Evolutionary conservation across 2,329 filamentous ascomycete species (phyloP).

Genomic region (Ceratocystis variospora): DNA sequence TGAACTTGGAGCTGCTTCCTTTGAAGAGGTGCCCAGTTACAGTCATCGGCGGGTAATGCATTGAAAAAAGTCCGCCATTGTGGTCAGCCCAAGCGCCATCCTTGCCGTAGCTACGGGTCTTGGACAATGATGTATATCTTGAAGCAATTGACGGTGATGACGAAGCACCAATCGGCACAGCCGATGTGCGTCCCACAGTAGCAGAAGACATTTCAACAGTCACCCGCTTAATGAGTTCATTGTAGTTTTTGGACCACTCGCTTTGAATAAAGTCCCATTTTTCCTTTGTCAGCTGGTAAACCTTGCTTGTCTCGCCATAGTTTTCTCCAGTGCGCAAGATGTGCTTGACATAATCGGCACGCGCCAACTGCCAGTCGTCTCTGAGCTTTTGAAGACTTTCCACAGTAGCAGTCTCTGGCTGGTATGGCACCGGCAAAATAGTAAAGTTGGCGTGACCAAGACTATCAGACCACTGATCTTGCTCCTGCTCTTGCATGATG

Average conservation of each 20-base stretch:
- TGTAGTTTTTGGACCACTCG: conserved; percentile 58
- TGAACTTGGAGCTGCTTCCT: not conserved
- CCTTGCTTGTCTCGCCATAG: conserved; percentile 79
- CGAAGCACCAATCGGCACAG: conserved; percentile 16
- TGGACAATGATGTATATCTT: conserved; percentile 8
- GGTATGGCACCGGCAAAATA: conserved; percentile 69
- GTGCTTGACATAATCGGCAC: conserved; percentile 79
- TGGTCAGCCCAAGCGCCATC: conserved; percentile 32
- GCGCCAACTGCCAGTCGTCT: conserved; percentile 68
- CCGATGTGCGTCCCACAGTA: conserved; percentile 16
- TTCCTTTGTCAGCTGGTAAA: conserved; percentile 68
- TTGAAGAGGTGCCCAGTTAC: conserved; percentile 4
- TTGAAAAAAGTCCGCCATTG: conserved; percentile 29
- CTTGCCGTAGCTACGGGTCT: conserved; percentile 29
- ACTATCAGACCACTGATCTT: conserved; percentile 67
- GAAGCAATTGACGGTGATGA: conserved; percentile 16
- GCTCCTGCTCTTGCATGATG: conserved; percentile 49
- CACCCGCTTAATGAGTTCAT: conserved; percentile 45
- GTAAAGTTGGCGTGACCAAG: conserved; percentile 90
- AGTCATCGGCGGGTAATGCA: conserved; percentile 21
- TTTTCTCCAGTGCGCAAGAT: conserved; percentile 78
- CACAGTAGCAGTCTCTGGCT: conserved; percentile 47
- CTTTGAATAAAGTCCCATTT: conserved; percentile 77
- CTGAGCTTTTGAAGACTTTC: conserved; percentile 49
- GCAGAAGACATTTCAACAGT: conserved; percentile 28